Conservation (phyloP, 768 basidiomycete genomes). For the Boletus subparvulus region DNA sequence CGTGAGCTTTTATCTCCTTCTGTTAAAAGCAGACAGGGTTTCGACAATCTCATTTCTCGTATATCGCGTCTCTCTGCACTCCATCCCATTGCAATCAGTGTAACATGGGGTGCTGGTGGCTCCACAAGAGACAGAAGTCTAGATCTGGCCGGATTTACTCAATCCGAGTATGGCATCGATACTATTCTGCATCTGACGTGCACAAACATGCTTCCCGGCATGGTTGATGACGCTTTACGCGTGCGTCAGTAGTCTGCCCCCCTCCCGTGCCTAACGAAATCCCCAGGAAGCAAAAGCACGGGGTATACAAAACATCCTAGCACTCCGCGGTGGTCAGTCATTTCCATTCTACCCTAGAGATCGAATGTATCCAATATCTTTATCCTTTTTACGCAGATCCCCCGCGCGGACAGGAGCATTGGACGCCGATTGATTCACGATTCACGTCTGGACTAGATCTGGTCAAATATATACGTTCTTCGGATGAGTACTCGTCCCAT, state of each 20-base stretch:
- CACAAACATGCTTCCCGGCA: slow-evolving; percentile 91
- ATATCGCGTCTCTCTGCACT: slow-evolving; percentile 79
- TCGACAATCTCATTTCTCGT: slow-evolving; percentile 86
- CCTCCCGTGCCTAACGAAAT: slow-evolving; percentile 4
- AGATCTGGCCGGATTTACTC: slow-evolving; percentile 79
- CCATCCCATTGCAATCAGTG: slow-evolving; percentile 79
- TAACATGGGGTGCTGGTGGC: slow-evolving; percentile 99
- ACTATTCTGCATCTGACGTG: slow-evolving; percentile 95
- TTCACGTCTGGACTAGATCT: slow-evolving; percentile 87
- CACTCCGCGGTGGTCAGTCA: slow-evolving; percentile 80
- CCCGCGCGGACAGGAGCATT: slow-evolving; percentile 90
- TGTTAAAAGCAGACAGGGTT: slow-evolving; percentile 54
- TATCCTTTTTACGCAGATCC: slow-evolving; percentile 57
- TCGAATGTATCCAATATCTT: neutral
- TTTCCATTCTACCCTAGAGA: neutral
- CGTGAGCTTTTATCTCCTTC: neutral
- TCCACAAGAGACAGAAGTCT: slow-evolving; percentile 84
- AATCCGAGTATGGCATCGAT: slow-evolving; percentile 73
- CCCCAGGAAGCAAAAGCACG: slow-evolving; percentile 72
- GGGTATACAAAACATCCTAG: slow-evolving; percentile 87
- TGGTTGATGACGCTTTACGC: slow-evolving; percentile 81
- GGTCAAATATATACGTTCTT: slow-evolving; percentile 83
- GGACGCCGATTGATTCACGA: slow-evolving; percentile 80
- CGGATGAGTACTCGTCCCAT: slow-evolving; percentile 71
- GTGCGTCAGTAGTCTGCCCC: slow-evolving; percentile 42